Conservation (phyloP, 1,284 basidiomycete genomes). For the Tremellales sp. region DNA sequence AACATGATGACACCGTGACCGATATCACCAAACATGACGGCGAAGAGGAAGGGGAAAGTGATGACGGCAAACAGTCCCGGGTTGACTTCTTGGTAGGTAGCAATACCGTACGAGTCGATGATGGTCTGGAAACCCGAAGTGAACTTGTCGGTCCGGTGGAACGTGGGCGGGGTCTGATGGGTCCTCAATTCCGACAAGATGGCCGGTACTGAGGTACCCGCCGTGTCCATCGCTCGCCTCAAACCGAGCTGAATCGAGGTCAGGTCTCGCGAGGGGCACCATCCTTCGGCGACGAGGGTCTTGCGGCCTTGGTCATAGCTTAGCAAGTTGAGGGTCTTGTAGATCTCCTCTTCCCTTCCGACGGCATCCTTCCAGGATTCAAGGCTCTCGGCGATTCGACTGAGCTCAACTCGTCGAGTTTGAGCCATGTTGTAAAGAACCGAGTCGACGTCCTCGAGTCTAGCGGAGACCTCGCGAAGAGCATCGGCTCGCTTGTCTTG, state of each 20-base stretch:
- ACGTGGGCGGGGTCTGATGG: conserved; percentile 90
- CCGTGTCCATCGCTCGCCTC: conserved; percentile 89
- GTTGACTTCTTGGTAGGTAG: conserved; percentile 95
- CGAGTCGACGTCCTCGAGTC: conserved; percentile 88
- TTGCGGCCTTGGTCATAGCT: conserved; percentile 90
- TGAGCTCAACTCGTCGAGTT: conserved; percentile 78
- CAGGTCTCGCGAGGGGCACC: conserved; percentile 93
- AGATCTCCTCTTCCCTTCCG: conserved; percentile 91
- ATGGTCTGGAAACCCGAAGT: conserved; percentile 97
- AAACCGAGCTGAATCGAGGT: conserved; percentile 81
- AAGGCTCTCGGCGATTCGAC: conserved; percentile 79
- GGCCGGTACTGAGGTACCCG: conserved; percentile 86
- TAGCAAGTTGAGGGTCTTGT: conserved; percentile 89
- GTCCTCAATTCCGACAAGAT: conserved; percentile 89
- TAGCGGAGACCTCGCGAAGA: conserved; percentile 78
- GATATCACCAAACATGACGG: conserved; percentile 99
- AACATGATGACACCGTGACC: conserved; percentile 89
- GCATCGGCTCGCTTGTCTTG: conserved; percentile 86
- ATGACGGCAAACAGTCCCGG: conserved; percentile 91
- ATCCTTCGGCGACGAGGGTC: conserved; percentile 95
- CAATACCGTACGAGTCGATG: conserved; percentile 95
- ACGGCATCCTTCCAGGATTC: conserved; percentile 92
- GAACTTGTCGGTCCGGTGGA: conserved; percentile 92
- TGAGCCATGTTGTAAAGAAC: conserved; percentile 87
- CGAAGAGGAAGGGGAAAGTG: conserved; percentile 98